phyloP scores from a whole-genome alignment of 352 stramenopile species.

The Thraustotheca clavata region DNA sequence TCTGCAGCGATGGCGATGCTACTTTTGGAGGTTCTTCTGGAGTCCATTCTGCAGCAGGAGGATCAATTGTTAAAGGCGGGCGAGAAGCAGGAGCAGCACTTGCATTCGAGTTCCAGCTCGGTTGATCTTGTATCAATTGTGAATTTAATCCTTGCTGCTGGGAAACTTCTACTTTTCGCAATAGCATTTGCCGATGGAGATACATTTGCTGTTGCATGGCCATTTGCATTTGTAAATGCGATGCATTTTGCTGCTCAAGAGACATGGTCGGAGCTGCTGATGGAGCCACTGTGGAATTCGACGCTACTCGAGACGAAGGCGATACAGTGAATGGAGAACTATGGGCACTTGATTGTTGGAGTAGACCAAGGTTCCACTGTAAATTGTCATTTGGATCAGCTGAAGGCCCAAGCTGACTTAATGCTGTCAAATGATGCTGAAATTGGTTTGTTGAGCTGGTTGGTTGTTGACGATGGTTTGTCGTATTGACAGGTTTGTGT shows the following conservation, averaged over 20 bases:
- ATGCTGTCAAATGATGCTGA: neutral
- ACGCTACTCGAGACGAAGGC: neutral
- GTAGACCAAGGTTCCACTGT: neutral
- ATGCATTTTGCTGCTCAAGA: constrained; percentile 23
- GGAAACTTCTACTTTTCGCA: constrained; percentile 73
- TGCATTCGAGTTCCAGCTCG: constrained; percentile 4
- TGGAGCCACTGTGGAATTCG: too few relatives aligned
- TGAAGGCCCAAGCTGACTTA: neutral
- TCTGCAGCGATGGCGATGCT: neutral
- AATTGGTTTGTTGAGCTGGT: constrained; percentile 5
- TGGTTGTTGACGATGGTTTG: neutral
- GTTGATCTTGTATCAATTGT: neutral
- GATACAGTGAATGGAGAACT: neutral
- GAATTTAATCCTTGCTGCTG: constrained; percentile 29
- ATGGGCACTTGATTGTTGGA: neutral
- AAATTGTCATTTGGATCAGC: neutral
- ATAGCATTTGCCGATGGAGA: constrained; percentile 80
- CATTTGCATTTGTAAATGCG: constrained; percentile 76
- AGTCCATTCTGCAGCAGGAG: neutral
- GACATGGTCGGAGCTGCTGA: neutral
- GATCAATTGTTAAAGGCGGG: neutral
- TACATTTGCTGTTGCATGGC: constrained; percentile 86
- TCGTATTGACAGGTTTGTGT: neutral
- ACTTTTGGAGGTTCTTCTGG: neutral
- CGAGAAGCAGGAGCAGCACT: constrained; percentile 2